Base-by-base conservation (phyloP, 2,329 filamentous ascomycete species). In the Didymella pomorum region DNA sequence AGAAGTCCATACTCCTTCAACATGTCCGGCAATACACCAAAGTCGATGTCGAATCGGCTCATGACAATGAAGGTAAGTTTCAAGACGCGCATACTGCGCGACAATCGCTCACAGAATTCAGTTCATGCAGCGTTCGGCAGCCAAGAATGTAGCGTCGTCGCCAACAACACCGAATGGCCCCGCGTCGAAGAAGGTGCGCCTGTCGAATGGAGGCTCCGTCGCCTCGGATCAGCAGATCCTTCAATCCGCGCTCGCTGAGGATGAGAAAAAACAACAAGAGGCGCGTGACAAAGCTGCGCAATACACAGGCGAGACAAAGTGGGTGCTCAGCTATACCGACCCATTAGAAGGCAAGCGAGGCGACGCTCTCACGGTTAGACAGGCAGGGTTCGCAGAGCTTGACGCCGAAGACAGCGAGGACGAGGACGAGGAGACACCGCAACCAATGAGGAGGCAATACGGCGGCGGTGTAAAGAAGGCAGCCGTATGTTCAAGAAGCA, bases 61-160 rank as follows among this genome's bases (percentile, higher is more conserved):
- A 83, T 96, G 72, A 93, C 91, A 35, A 97, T 97, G 93, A 96
- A 96, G 79, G 85, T 83, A 72, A 33, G 56, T 39, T 47, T 18
- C 23, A 9, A 28, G 16, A 33, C 33, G 14, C 45, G 14, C 14
- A 29, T 42, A 54, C 7, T n/a, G 25, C 26, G 50, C 45, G 43
- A 43, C 46, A 43, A 56, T 50, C 39, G 50, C 62, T 67, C 35
- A 70, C 31, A 52, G 2, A 29, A 28, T 21, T 56, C 68, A 87
- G 81, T 97, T 97, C 75, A 97, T 97, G 93, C 93, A 96, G 82
- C 87, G 93, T 70, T 90, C 91, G 62, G 89, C 88, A 48, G 87
- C 89, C 48, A 85, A 88, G 23, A 80, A 79, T 5, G 73, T 78
- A 61, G 31, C 78, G 71, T 80, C 81, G 3, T 76, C 82, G 59